phyloP scores from a whole-genome alignment of 2,329 filamentous ascomycete genomes.

The Penicillium sp. region DNA sequence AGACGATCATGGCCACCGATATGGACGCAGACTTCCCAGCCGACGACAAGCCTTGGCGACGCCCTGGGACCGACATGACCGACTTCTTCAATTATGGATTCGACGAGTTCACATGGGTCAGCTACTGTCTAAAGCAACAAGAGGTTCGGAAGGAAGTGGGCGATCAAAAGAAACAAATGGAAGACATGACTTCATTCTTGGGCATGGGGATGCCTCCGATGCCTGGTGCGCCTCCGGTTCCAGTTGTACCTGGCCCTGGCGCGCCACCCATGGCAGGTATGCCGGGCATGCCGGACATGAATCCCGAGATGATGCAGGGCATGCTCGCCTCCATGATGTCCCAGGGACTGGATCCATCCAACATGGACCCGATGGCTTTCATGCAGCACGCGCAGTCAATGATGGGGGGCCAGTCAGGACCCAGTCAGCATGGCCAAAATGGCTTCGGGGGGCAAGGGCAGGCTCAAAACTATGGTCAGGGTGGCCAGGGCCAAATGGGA shows the following conservation, averaged over 20 bases:
- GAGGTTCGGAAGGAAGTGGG: conserved; percentile 68
- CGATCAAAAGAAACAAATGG: conserved; percentile 67
- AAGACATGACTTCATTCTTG: conserved; percentile 57
- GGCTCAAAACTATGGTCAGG: conserved; percentile 31
- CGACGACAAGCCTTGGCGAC: conserved; percentile 90
- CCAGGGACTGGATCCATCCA: conserved; percentile 48
- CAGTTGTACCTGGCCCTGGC: conserved; percentile 23
- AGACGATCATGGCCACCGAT: conserved; percentile 75
- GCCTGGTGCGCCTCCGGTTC: conserved; percentile 30
- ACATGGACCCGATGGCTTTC: conserved; percentile 50
- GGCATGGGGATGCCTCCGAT: conserved; percentile 45
- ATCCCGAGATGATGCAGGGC: conserved; percentile 53
- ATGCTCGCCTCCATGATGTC: conserved; percentile 53
- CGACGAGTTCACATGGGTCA: conserved; percentile 95
- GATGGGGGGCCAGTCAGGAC: conserved; percentile 41
- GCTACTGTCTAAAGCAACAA: conserved; percentile 87
- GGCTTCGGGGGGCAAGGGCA: conserved; percentile 32
- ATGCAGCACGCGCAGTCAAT: conserved; percentile 50
- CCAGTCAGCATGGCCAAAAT: conserved; percentile 30
- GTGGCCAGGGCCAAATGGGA: conserved; percentile 38
- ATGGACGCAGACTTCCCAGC: conserved; percentile 66
- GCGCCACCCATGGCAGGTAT: conserved; percentile 33
- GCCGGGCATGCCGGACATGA: conserved; percentile 47
- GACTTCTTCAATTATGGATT: conserved; percentile 99
- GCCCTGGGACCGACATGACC: conserved; percentile 86